These are phyloP conservation scores for Alloascoidea africana DNA, from an alignment of 805 yeast species.

Conservation along the genomic window DNA sequence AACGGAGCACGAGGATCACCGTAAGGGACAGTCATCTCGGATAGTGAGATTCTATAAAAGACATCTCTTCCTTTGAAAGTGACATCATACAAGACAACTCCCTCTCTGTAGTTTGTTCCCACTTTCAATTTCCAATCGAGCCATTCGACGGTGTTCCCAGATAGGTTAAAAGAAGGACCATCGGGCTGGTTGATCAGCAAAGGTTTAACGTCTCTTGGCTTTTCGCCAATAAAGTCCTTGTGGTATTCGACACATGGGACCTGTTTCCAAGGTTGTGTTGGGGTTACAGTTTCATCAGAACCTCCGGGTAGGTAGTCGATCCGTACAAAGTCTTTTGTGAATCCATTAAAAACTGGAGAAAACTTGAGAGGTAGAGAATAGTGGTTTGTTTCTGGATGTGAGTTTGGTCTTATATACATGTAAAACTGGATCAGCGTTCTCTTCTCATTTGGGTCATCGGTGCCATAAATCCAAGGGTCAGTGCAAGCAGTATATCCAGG, in stretches of 20 bases:
- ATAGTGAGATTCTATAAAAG: conserved; percentile 52
- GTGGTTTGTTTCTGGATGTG: conserved; percentile 59
- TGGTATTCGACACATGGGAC: conserved; percentile 57
- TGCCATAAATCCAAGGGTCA: conserved; percentile 79
- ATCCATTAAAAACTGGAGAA: conserved; percentile 60
- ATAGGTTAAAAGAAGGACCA: conserved; percentile 52
- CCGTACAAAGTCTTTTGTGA: conserved; percentile 44
- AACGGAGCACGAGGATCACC: conserved; percentile 76
- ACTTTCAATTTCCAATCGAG: conserved; percentile 77
- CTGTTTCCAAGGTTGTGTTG: conserved; percentile 45
- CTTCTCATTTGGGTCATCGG: conserved; percentile 43
- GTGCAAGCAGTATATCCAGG: conserved; percentile 33
- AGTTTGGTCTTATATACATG: conserved; percentile 50
- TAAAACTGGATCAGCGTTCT: conserved; percentile 39
- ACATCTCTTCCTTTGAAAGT: conserved; percentile 62
- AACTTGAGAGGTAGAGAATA: conserved; percentile 62
- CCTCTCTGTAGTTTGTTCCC: conserved; percentile 60
- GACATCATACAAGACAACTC: conserved; percentile 59
- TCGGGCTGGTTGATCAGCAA: conserved; percentile 44
- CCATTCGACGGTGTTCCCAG: conserved; percentile 49
- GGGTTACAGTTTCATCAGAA: conserved; percentile 35
- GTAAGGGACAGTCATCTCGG: conserved; percentile 83
- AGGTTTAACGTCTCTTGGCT: conserved; percentile 35
- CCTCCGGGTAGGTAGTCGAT: conserved; percentile 68
- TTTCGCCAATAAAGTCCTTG: conserved; percentile 49